Evolutionary conservation across 2,329 filamentous ascomycete genomes (phyloP), one percentile per base, ranked within the genome.

Genomic region (Stemphylium beticola): DNA sequence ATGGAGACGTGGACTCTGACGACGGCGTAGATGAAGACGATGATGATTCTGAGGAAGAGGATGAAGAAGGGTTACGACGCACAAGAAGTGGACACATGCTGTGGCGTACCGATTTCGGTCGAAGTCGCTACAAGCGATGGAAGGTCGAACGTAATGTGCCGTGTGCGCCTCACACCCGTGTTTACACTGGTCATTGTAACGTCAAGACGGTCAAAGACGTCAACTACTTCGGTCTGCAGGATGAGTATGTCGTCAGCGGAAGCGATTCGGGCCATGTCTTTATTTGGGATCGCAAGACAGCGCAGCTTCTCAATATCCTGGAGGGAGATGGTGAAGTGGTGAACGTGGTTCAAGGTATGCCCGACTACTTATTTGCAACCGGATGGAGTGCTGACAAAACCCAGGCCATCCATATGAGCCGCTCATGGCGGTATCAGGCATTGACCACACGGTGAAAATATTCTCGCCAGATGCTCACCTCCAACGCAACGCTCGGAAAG

Each of bases 291-390:
- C 81, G 82, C 50, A 85, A 86, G 64, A 86, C 84, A 4, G 76
- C 79, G 15, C 77, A 85, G 51, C 74, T 89, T 43, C 77, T 88
- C 44, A 88, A 88, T 65, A 86, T 89, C 14, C 77, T 89, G 6
- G 82, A 87, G 68, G 87, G 84, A 1, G 87, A 89, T 67, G 83
- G 83, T 20, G 87, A 89, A 58, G 84, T 88, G n/a, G 87, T 89
- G 52, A 89, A 89, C 63, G 87, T 89, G 14, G 78, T 88, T 12
- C 85, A 87, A 79, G 84, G 83, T 82, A 68, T 43, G 71, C 49
- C 6, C 4, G 4, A 20, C 4, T 17, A 12, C 4, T 4, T 2
- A 2, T 34, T 1, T 26, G 29, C 11, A 14, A 10, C 2, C 8
- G 15, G 3, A 5, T 11, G 10, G 2, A 40, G 14, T 46, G 34